phyloP scores from a whole-genome alignment of 2,329 filamentous ascomycete genomes.

The Fusarium sacchari region DNA sequence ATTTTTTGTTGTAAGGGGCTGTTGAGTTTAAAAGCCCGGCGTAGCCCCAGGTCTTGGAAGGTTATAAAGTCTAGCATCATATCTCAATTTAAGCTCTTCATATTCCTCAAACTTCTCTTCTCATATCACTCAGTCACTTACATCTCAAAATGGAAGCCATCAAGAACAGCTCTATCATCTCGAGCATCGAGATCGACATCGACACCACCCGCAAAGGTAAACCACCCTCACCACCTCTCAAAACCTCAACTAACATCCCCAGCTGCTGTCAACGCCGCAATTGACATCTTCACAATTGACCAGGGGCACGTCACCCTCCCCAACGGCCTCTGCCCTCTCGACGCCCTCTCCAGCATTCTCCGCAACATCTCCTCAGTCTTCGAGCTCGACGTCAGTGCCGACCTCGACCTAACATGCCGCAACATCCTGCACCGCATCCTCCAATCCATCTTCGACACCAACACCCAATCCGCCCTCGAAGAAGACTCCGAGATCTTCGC shows the following conservation, averaged over 20 bases:
- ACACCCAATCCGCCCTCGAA: conserved; percentile 40
- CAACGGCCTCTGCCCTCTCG: conserved; percentile 39
- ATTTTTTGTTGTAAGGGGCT: conserved; percentile 3
- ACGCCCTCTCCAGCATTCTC: conserved; percentile 37
- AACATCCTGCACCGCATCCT: conserved; percentile 42
- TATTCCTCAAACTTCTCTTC: too few relatives aligned
- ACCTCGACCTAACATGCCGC: conserved; percentile 40
- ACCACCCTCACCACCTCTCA: neutral
- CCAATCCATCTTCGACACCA: conserved; percentile 43
- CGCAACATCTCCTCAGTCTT: conserved; percentile 37
- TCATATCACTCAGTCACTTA: conserved; percentile 1
- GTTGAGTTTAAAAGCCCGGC: conserved; percentile 24
- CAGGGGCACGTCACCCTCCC: conserved; percentile 39
- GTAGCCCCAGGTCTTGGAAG: neutral
- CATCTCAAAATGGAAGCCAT: conserved; percentile 31
- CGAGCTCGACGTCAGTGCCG: conserved; percentile 36
- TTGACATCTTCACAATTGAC: conserved; percentile 37
- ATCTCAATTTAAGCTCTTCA: conserved; percentile 5
- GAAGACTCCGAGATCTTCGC: conserved; percentile 44
- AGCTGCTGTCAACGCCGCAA: conserved; percentile 40
- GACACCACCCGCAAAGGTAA: conserved; percentile 27
- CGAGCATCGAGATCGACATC: conserved; percentile 30
- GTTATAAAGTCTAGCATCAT: neutral
- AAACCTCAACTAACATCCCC: conserved; percentile 16
- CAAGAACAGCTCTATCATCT: conserved; percentile 37